A percentile compares a stretch with the other conserved stretches of the same genome.
Conservation (phyloP, 768 basidiomycete genomes). For the Tremella mesenterica region DNA sequence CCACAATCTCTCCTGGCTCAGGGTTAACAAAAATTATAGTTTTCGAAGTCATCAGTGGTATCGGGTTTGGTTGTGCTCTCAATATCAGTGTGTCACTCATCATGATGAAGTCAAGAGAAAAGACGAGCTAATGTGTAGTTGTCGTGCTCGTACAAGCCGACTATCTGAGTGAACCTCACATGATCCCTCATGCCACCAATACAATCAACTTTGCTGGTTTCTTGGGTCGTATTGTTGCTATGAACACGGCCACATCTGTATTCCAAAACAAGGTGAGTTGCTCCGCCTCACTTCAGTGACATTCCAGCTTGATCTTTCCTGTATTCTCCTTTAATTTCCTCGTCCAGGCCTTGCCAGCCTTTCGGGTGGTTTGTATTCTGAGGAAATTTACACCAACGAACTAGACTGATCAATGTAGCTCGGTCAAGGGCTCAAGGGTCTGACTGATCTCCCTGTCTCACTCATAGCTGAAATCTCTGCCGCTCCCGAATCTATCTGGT, state of each 20-base stretch:
- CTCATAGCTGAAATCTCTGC: constrained; percentile 1
- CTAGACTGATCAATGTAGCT: constrained; percentile 5
- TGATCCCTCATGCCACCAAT: constrained; percentile 12
- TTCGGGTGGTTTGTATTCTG: no score
- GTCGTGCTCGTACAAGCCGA: constrained; percentile 19
- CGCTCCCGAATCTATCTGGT: constrained; percentile 13
- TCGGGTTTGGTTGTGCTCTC: constrained; percentile 23
- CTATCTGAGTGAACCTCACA: constrained; percentile 4
- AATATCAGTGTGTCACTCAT: constrained; percentile 13
- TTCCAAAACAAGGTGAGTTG: constrained; percentile 30
- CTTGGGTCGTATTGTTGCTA: constrained; percentile 21
- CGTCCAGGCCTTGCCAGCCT: no score
- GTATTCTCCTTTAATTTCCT: no score
- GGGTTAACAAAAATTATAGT: constrained; percentile 14
- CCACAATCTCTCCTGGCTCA: constrained; percentile 11
- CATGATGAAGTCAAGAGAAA: background rate
- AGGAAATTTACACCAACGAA: no score
- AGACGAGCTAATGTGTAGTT: background rate
- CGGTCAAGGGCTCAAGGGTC: constrained; percentile 1
- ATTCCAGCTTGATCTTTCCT: no score
- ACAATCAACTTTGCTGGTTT: constrained; percentile 15
- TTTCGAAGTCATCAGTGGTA: constrained; percentile 21
- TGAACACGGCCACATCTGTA: constrained; percentile 27
- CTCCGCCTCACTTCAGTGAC: background rate
- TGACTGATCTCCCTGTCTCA: constrained; percentile 1